Evolutionary conservation across 768 basidiomycete genomes (phyloP), one percentile per base, ranked within the genome.

Genomic region (Amanita subjunquillea): DNA sequence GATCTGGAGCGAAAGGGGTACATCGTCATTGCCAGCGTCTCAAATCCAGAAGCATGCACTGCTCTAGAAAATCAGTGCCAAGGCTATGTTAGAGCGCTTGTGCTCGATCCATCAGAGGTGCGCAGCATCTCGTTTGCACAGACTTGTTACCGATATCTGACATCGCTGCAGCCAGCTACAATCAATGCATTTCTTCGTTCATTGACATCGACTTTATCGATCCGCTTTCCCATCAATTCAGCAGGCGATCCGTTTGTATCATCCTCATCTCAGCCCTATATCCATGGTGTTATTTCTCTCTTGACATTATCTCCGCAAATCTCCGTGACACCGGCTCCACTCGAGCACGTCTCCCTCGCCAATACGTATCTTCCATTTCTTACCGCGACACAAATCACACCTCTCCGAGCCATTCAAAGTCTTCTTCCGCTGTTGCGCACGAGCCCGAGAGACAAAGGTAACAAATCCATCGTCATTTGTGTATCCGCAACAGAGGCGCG

Each of bases 211-310:
- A 82, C 88, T 0, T 74, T 94, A 7, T 85, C 86, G 15, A 83
- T 89, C 56, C 79, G 82, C 45, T 94, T 91, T 68, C 91, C 91
- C 3, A 77, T 90, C 57, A 82, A 78, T 32, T 66, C 81, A 6
- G 70, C 86, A 2, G 91, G 91, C 23, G 92, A 94, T 64, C 91
- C 91, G 2, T 88, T 83, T 63, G 79, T 75, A 22, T 73, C 83
- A 0, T 79, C 83, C 22, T 70, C 80, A 25, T 67, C 81, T 15
- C 75, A 82, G 60, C 81, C 86, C 2, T 80, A 86, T 65, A 73
- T 94, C 41, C 82, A 87, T 56, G 85, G 88, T 20, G 71, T 91
- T 58, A 75, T 94, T 58, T 91, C 87, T 40, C 73, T 91, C 29
- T 75, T 91, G 56, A 76, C 83, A 48, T 73, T 91, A 32, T 64